These are phyloP conservation scores for Globisporangium takayamanum DNA, from an alignment of 352 stramenopile species.

Conservation along the genomic window DNA sequence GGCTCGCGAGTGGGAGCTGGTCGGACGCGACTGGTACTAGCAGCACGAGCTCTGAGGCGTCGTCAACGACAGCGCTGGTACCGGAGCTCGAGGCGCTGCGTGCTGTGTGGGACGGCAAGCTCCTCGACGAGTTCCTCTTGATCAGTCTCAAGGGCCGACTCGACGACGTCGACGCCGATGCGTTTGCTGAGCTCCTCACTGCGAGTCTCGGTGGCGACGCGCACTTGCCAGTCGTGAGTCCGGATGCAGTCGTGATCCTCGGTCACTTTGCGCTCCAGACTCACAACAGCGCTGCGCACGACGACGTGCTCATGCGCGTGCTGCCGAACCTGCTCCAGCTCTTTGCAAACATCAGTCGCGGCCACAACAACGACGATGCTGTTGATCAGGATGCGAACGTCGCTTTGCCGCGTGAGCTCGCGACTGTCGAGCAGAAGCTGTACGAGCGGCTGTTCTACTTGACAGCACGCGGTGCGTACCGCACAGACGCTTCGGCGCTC, in stretches of 20 bases:
- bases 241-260: constrained; percentile 65
- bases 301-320: constrained; percentile 45
- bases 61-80: neutral
- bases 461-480: constrained; percentile 40
- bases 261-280: constrained; percentile 52
- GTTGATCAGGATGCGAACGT: neutral
- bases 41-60: neutral
- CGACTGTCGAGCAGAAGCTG: constrained; percentile 44
- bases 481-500: constrained; percentile 35
- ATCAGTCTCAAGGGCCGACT: constrained; percentile 71
- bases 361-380: neutral
- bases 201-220: constrained; percentile 42
- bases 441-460: constrained; percentile 58
- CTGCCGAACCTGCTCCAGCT: constrained; percentile 50
- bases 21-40: constrained; percentile 12
- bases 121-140: constrained; percentile 76
- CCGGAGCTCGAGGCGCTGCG: constrained; percentile 23
- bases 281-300: constrained; percentile 23
- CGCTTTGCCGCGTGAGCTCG: constrained; percentile 40
- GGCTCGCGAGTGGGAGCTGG: constrained; percentile 59
- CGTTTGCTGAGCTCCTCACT: constrained; percentile 45
- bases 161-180: constrained; percentile 46
- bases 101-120: constrained; percentile 66
- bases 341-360: constrained; percentile 33
- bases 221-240: constrained; percentile 46